Evolutionary conservation across 2,329 filamentous ascomycete species (phyloP), one percentile per base, ranked within the genome.

Genomic region (Ascochyta fabae): DNA sequence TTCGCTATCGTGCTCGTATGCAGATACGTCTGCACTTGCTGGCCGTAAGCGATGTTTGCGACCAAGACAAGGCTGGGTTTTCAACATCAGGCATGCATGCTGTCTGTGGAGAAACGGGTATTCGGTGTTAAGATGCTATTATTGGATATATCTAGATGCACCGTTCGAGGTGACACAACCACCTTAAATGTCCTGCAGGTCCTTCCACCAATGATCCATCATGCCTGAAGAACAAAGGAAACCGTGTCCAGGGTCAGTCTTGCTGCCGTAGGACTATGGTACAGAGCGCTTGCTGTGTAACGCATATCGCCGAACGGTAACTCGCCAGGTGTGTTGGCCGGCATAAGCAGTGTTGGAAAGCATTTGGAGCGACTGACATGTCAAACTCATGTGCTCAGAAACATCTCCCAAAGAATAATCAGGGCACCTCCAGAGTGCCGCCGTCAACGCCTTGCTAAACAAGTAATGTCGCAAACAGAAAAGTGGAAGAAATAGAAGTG

Each of bases 271-370:
- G 56, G 57, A 41, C 38, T 55, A 51, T 57, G 59, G 51, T 62
- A 66, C 58, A 65, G 53, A 65, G 63, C 66, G 64, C 61, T 65
- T 69, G 61, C 53, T 56, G 58, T 51, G 38, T 54, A 36, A 59
- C 56, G 35, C 45, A 24, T 49, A 42, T 60, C 60, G 60, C 57
- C 64, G 47, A 53, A 49, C 42, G 44, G 40, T 42, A 43, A 13
- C 26, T 35, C 16, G 6, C 36, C 35, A 27, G 42, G 39, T 16
- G 31, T 23, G 49, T 26, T 31, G 38, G 24, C 16, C 31, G 24
- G n/a, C 29, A 19, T 22, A 22, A 29, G 26, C 16, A 23, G 27
- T 22, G 19, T 3, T 6, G 12, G 6, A 31, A 36, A 43, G 16
- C 22, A 29, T 24, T 26, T 13, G 19, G 29, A 31, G 13, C 22